These are phyloP conservation scores for Brassica hybrid DNA, from an alignment of 441 rosid genomes.

Conservation along the genomic window DNA sequence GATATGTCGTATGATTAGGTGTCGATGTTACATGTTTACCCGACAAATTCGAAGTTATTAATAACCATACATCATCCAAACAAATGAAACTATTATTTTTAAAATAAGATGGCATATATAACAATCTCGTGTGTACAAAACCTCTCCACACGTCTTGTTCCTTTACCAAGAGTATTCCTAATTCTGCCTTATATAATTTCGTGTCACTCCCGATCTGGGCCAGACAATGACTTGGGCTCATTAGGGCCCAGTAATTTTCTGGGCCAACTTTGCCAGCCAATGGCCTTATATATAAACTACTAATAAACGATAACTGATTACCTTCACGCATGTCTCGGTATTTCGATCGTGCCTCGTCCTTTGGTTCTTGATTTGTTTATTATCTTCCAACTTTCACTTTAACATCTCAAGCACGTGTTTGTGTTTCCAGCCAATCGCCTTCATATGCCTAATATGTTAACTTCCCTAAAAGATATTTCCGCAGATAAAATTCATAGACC, in stretches of 20 bases:
- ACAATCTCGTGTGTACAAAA: conserved; percentile 27
- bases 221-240: neutral
- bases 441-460: conserved; percentile 4
- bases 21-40: conserved; percentile 34
- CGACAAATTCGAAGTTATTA: conserved; percentile 13
- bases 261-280: neutral
- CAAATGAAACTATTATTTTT: neutral
- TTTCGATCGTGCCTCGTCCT: neutral
- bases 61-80: neutral
- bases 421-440: conserved; percentile 5
- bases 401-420: conserved; percentile 16
- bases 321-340: too few relatives aligned
- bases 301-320: too few relatives aligned
- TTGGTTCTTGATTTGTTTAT: neutral
- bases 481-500: neutral
- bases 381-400: neutral
- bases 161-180: conserved; percentile 30
- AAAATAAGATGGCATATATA: neutral
- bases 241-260: neutral
- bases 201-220: conserved; percentile 9
- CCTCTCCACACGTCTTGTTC: conserved; percentile 1
- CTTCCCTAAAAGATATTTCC: neutral
- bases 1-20: conserved; percentile 12
- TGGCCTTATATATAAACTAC: neutral
- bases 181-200: conserved; percentile 17